These are phyloP conservation scores for Persicaria tinctoria DNA, from an alignment of 148 eudicot species.

Conservation along the genomic window DNA sequence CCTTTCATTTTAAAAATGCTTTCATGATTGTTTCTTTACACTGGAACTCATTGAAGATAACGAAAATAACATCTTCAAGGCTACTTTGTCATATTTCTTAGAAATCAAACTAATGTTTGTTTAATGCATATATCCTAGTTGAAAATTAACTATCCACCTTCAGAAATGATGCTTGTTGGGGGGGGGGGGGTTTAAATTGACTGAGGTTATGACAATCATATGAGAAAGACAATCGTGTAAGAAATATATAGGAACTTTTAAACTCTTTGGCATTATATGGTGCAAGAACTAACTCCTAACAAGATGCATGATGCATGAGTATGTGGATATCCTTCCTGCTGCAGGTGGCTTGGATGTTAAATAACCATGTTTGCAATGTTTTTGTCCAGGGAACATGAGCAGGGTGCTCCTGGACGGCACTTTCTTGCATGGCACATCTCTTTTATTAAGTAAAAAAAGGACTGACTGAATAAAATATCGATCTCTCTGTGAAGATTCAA, in stretches of 20 bases:
- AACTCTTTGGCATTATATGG: neutral
- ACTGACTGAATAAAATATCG: neutral
- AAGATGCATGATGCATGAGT: neutral
- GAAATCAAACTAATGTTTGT: neutral
- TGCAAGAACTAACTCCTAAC: neutral
- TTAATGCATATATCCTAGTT: neutral
- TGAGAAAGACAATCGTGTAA: neutral
- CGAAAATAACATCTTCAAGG: neutral
- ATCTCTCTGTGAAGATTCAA: conserved; percentile 4
- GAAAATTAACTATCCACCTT: neutral
- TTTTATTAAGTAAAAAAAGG: conserved; percentile 52
- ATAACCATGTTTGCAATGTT: neutral
- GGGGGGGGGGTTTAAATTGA: neutral
- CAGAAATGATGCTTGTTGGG: neutral
- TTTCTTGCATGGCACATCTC: conserved; percentile 85
- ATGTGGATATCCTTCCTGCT: neutral
- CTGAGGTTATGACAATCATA: neutral
- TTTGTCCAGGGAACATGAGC: conserved; percentile 55
- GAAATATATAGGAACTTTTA: neutral
- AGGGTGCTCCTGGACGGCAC: conserved; percentile 49
- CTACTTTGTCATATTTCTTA: neutral
- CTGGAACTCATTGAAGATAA: neutral
- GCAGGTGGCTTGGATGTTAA: neutral
- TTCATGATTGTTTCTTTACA: neutral
- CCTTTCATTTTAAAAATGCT: neutral